Base-by-base conservation (phyloP, 2,329 filamentous ascomycete species). In the Phialemoniopsis sp. region DNA sequence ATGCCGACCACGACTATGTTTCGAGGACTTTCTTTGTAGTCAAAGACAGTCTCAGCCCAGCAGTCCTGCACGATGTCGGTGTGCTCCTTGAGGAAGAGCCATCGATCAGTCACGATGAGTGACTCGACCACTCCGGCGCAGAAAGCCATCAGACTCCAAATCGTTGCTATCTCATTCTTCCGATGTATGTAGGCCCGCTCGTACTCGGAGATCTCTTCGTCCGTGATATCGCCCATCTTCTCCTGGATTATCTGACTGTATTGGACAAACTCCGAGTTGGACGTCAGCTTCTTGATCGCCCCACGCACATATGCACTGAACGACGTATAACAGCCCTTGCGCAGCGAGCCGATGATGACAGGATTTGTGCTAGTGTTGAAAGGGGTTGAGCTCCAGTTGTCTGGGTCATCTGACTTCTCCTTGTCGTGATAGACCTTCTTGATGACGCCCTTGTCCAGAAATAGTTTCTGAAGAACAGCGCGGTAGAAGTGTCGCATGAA, bases 61-160 rank as follows among this genome's bases (percentile, higher is more conserved):
- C 82, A 85, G 47, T 85, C 76, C 47, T 76, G 67, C 33, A 89
- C 82, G 7, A 83, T 66, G 32, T 84, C 76, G 36, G 66, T 54
- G 50, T 95, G 87, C 65, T 98, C 91, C 42, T 71, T 76, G 49
- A 98, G 67, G 65, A 84, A 98, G 45, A 87, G 67, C 87, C 89
- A 98, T 34, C 93, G 76, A 68, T 98, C 93, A 34, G 85, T 80
- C 37, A 95, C 89, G 52, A 98, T 91, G 43, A 94, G 69, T 26
- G 89, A 88, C 68, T 98, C 93, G 3, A 94, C 82, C 4, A 95
- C 85, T 15, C 80, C 80, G 3, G 91, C 90, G 59, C 89, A 94
- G 54, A 95, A 96, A 1, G 93, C 90, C 91, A 98, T 98, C 53
- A 98, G 61, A 50, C 80, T 89, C 93, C 93, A 98, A 43, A 94